A percentile compares a stretch with the other conserved stretches of the same genome.
phyloP scores from a whole-genome alignment of 2,329 filamentous ascomycete species.

The Colletotrichum caudatum region DNA sequence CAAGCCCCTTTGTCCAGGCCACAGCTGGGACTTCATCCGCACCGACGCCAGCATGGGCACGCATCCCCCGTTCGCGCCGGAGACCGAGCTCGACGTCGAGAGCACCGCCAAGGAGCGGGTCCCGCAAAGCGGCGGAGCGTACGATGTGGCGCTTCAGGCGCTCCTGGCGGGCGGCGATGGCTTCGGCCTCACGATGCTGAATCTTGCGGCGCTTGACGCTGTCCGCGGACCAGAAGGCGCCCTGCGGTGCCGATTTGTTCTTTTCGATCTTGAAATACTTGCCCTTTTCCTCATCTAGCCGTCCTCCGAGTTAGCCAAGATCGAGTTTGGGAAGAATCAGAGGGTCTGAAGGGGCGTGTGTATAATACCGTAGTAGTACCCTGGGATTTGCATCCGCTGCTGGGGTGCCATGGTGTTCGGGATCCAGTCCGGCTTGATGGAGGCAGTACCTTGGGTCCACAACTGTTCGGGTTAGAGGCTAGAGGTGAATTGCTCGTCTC shows the following conservation, averaged over 20 bases:
- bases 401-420: conserved; percentile 37
- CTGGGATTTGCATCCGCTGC: conserved; percentile 57
- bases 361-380: conserved; percentile 64
- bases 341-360: conserved; percentile 9
- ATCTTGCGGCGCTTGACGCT: conserved; percentile 68
- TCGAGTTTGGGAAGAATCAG: not conserved
- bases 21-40: conserved; percentile 48
- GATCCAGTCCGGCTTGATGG: not conserved
- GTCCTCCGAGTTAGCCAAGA: conserved; percentile 3
- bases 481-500: not conserved
- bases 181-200: conserved; percentile 54
- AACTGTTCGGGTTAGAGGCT: not conserved
- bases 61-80: conserved; percentile 40
- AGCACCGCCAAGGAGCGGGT: conserved; percentile 50
- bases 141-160: conserved; percentile 54
- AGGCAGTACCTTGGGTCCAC: conserved; percentile 2
- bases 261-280: conserved; percentile 78
- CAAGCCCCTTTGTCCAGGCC: conserved; percentile 55
- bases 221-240: conserved; percentile 67
- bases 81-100: conserved; percentile 52
- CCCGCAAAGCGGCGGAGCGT: conserved; percentile 49
- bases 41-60: conserved; percentile 34
- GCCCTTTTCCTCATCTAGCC: conserved; percentile 65
- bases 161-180: conserved; percentile 46
- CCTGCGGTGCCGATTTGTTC: conserved; percentile 63